Base-by-base conservation (phyloP, 2,329 filamentous ascomycete species). In the Phyllosticta citribraziliensis region DNA sequence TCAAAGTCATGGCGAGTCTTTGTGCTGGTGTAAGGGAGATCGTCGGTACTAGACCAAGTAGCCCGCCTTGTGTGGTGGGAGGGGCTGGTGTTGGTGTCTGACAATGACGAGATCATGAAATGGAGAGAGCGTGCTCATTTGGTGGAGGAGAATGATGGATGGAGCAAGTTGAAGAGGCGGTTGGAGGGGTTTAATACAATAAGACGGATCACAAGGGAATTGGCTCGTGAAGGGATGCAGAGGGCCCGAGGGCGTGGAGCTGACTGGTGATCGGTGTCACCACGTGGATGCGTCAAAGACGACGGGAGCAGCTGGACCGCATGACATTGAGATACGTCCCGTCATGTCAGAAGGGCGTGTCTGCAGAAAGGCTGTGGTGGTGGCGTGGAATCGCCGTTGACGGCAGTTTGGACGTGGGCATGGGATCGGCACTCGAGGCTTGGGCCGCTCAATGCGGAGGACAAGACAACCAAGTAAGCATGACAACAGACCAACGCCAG, bases 1-100 rank as follows among this genome's bases (percentile, higher is more conserved):
- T 66, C 65, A 52, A 71, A 72, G 14, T 65, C 61, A 63, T 70
- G 59, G 52, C 66, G 66, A 2, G 67, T 69, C 56, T 58, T 61
- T 22, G 54, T 40, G 10, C 25, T 24, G 12, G 55, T 25, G 27
- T 57, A 40, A 25, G 55, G 6, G 14, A 20, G 19, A 14, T 33
- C 56, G n/a, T 22, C 55, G 33, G 47, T 27, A 11, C 22, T 55
- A n/a, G 59, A 54, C 59, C 59, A 61, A 22, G 59, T 61, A 17
- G 54, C 59, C 54, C 59, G 59, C 19, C 59, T 54, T 33, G 11
- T 47, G 55, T 61, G 59, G 33, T 56, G 54, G 59, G 22, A 35
- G n/a, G 20, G 27, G 30, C 24, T 33, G 10, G 11, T 33, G 20
- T 61, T 50, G 25, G 30, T 56, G 47, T 61, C 55, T 50, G 50